Base-by-base conservation (phyloP, 495 filamentous ascomycete species). In the Aspergillus sclerotiicarbonarius region DNA sequence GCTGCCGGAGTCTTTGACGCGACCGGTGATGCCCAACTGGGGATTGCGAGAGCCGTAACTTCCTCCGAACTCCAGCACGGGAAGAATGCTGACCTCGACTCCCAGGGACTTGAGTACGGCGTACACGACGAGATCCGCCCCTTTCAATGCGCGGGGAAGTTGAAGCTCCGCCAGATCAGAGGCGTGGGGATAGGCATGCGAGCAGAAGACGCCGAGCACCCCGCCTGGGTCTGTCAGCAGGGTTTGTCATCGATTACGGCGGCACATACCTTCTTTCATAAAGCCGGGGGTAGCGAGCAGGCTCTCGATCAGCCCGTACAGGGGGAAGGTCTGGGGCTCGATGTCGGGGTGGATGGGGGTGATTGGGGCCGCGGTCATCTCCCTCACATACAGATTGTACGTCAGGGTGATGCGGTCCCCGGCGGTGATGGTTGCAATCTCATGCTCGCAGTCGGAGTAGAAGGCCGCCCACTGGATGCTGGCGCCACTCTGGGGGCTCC, bases 361-460 rank as follows among this genome's bases (percentile, higher is more conserved):
- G n/a, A n/a, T n/a, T n/a, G n/a, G n/a, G n/a, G n/a, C n/a, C n/a
- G n/a, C 25, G 4, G 54, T 32, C 10, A 51, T 37, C 8, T 72
- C 57, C 1, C 57, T 61, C 19, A 71, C 56, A 52, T 78, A 84
- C 8, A 87, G 68, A 54, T 86, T 84, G 71, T 85, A 87, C 1
- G 82, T 86, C 19, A 87, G 62, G 0, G 81, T 86, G 25, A 86
- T 57, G 0, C 81, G 73, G 50, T 86, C 72, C 0, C 82, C 83
- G 7, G 63, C 56, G 0, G 70, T 80, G 43, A 86, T 72, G n/a
- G 73, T 67, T 6, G 76, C 65, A n/a, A 86, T 77, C 65, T 87
- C 82, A 63, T 87, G 83, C 60, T 82, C 77, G 58, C 80, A 84
- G 59, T 86, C 82, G 55, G 76, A 81, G 62, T 84, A 87, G 66